Conservation (phyloP, 2,329 filamentous ascomycete species). For the Hyphodiscus sp. region DNA sequence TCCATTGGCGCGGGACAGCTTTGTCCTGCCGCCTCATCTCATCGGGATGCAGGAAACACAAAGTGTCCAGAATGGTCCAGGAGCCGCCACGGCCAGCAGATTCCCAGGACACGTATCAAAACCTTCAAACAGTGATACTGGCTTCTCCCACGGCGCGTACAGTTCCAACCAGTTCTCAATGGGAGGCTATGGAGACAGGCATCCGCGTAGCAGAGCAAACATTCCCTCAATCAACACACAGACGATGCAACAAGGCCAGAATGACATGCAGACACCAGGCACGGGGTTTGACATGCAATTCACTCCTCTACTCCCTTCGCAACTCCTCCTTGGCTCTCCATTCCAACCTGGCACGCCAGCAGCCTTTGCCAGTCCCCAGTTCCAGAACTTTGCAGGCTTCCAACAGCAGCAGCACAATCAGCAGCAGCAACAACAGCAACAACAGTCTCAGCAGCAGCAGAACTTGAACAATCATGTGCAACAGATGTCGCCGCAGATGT, state of each 20-base stretch:
- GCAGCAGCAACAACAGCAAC: constrained; percentile 37
- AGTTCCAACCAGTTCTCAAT: constrained; percentile 68
- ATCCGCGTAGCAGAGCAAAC: constrained; percentile 69
- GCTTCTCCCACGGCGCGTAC: constrained; percentile 90
- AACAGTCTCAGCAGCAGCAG: constrained; percentile 48
- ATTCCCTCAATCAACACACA: constrained; percentile 91
- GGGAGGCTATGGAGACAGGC: constrained; percentile 77
- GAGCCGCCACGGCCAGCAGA: constrained; percentile 49
- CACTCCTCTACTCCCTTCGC: constrained; percentile 92
- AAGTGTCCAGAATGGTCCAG: constrained; percentile 52
- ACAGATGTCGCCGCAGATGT: constrained; percentile 74
- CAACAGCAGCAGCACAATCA: constrained; percentile 52
- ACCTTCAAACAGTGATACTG: constrained; percentile 75
- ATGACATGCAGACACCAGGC: constrained; percentile 78
- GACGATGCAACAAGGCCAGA: constrained; percentile 48
- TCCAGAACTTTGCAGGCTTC: constrained; percentile 76
- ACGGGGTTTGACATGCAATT: constrained; percentile 98
- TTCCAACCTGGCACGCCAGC: constrained; percentile 93
- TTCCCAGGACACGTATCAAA: constrained; percentile 69
- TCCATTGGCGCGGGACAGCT: constrained; percentile 71
- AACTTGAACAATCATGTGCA: constrained; percentile 70
- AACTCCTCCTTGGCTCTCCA: constrained; percentile 88
- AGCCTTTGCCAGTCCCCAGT: constrained; percentile 85
- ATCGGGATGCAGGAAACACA: constrained; percentile 90
- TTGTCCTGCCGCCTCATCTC: constrained; percentile 76